Base-by-base conservation (phyloP, 768 basidiomycete genomes). In the Exidia glandulosa region DNA sequence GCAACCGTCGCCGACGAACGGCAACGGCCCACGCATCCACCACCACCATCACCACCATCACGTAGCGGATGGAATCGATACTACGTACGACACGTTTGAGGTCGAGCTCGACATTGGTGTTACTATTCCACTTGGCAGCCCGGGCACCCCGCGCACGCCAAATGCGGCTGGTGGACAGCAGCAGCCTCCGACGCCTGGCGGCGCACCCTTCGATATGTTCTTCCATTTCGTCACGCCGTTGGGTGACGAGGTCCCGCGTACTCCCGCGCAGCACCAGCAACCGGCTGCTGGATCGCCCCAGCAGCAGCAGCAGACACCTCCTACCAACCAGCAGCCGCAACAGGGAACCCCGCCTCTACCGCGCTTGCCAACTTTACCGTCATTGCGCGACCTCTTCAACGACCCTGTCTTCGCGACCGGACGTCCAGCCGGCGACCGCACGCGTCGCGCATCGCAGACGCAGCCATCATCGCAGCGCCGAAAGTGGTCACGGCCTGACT, bases 401-500 rank as follows among this genome's bases (percentile, higher is more conserved):
- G 16, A 19, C 3, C 52, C 52, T 41, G 29, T 58, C 37, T 32
- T 41, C 33, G 62, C n/a, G n/a, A n/a, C n/a, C n/a, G 10, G 41
- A 23, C 16, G 41, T 45, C 12, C 41, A 14, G 6, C 41, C 41
- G 10, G 23, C 41, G 41, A 14, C 41, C 23, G 41, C 10, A n/a
- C n/a, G n/a, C n/a, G n/a, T n/a, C n/a, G n/a, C n/a, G n/a, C n/a
- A n/a, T n/a, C n/a, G 50, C 50, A 29, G 50, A 23, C 25, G 5
- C 50, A 27, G 23, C 25, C 23, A 25, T 6, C 25, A 13, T 9
- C 23, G 25, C 25, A 0, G 68, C 58, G 75, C 57, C 77, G 74
- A 57, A 62, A 70, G 30, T 90, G 87, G 87, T 71, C 74, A 2
- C 75, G 77, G 1, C 87, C 87, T 0, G 71, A 83, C 1, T 74